Base-by-base conservation (phyloP, 208 protist genomes). In the Leishmania turanica region DNA sequence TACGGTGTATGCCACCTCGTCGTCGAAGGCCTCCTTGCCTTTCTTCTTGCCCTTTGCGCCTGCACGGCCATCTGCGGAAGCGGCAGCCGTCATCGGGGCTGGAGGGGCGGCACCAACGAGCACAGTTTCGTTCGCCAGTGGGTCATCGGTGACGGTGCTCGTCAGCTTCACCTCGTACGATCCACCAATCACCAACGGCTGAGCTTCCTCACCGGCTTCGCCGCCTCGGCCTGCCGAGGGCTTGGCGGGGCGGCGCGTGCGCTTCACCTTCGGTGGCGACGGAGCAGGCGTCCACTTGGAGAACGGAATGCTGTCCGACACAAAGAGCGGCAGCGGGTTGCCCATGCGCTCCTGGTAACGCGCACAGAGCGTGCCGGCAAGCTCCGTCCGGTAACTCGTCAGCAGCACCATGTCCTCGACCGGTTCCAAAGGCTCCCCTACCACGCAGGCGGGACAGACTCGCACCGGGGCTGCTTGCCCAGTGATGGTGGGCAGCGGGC, bases 341-440 rank as follows among this genome's bases (percentile, higher is more conserved):
- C 87, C 87, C 90, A 95, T 97, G 69, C 85, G 78, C 76, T 91
- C 79, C 37, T 88, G 84, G 84, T 95, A 95, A 64, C 80, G 74
- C 54, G 82, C 79, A 58, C 89, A 87, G 49, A 96, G 78, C 27
- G 91, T 65, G 17, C 88, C 92, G 17, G 78, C 86, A 11, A 97
- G 84, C 74, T 97, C 94, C 13, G 92, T 96, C 75, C 90, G 93
- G 86, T 88, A 84, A 1, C 78, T 77, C 1, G 85, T 95, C 27
- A 89, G 72, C 49, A 97, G 72, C 56, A 97, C 88, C 21, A 96
- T 49, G 78, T 97, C 94, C 77, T 94, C 90, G 34, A 92, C 79
- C 27, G 89, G 75, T 79, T 96, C 91, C 54, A 88, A 81, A 37
- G 92, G 90, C 70, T 95, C 90, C 11, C 80, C 85, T 1, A 80